Evolutionary conservation across 352 stramenopile species (phyloP), one percentile per base, ranked within the genome.

Genomic region (Blastocystis sp.): DNA sequence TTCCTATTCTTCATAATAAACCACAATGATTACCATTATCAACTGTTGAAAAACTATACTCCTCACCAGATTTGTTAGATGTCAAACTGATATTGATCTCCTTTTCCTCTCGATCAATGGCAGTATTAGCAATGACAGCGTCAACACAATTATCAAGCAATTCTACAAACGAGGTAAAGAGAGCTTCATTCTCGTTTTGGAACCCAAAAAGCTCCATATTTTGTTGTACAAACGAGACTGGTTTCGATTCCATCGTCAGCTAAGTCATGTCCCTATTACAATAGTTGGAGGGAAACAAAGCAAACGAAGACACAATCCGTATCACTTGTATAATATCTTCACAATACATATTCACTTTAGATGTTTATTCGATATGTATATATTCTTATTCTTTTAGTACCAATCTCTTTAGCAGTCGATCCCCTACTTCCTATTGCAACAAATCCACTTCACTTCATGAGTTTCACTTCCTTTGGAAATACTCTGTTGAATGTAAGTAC

Each of bases 201-300:
- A 81, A 81, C 22, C 70, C 70, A 27, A 81, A 64, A 11, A 81
- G 13, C 37, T 81, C 70, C 48, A 81, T 53, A 81, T 81, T 81
- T 22, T 81, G 13, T 19, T 56, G 22, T 59, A 81, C 48, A 64
- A 81, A 81, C 17, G 44, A 33, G 6, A 37, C 27, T 27, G 70
- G 62, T n/a, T 30, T 27, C 27, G 40, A 33, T 0, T 62, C 70
- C n/a, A 40, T 56, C 68, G 54, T 60, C 44, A 40, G 9, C 5
- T 19, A 51, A 24, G 62, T 1, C 2, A 51, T 75, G 17, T 51
- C 42, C 62, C 19, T 13, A 40, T 35, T 19, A 40, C 60, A 17
- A 15, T 6, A 40, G 24, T 59, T 79, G 33, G 68, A 79, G 68
- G 40, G 40, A 57, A 53, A 57, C 64, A 53, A 37, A 54, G 48